phyloP scores from a whole-genome alignment of 805 yeast genomes.

The Kockiozyma suomiensis region DNA sequence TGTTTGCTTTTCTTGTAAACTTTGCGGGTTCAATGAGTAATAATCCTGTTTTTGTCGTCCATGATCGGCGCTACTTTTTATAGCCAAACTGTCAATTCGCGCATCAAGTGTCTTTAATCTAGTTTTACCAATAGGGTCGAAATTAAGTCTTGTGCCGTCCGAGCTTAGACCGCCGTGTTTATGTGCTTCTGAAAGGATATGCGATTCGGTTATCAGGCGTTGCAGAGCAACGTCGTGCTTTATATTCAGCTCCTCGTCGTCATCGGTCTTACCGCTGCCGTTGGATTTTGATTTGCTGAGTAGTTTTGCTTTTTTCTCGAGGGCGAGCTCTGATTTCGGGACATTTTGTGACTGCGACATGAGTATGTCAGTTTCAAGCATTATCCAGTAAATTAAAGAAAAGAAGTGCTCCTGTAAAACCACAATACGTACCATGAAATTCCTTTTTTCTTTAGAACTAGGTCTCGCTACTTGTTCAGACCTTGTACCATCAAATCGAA shows the following conservation, averaged over 20 bases:
- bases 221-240: constrained; percentile 71
- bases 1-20: constrained; percentile 7
- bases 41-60: constrained; percentile 34
- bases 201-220: constrained; percentile 67
- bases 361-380: no score
- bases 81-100: constrained; percentile 39
- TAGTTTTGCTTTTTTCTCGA: constrained; percentile 17
- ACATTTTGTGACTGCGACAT: constrained; percentile 39
- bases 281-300: constrained; percentile 26
- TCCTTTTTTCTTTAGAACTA: constrained; percentile 37
- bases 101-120: constrained; percentile 45
- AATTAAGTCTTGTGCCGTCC: constrained; percentile 37
- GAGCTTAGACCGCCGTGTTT: constrained; percentile 5
- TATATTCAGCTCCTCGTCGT: constrained; percentile 50
- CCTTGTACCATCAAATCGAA: constrained; percentile 42
- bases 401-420: no score
- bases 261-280: constrained; percentile 28
- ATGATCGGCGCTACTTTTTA: constrained; percentile 11
- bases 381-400: no score
- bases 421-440: constrained; percentile 40
- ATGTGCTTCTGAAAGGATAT: constrained; percentile 50
- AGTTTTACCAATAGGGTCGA: constrained; percentile 45
- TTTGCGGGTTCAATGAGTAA: constrained; percentile 28
- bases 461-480: constrained; percentile 20
- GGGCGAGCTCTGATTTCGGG: constrained; percentile 37